These are phyloP conservation scores for Aspergillus nidulans DNA, from an alignment of 495 filamentous ascomycete genomes.

Conservation along the genomic window DNA sequence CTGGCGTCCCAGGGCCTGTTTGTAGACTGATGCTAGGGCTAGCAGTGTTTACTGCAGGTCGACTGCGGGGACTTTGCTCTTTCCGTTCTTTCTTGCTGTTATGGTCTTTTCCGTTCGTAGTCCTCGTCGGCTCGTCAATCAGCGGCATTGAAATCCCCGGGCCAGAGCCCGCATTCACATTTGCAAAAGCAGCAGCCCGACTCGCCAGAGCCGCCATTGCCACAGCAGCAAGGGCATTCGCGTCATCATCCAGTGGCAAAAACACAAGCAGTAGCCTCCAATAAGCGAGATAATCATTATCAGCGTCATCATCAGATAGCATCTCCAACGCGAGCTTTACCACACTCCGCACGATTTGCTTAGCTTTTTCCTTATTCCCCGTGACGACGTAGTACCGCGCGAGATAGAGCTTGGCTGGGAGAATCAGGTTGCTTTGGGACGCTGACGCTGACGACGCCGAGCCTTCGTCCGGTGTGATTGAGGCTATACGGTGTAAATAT, in stretches of 20 bases:
- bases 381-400: constrained; percentile 27
- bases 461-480: constrained; percentile 11
- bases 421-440: constrained; percentile 15
- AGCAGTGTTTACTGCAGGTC: background rate
- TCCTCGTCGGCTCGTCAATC: background rate
- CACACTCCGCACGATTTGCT: constrained; percentile 21
- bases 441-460: background rate
- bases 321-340: constrained; percentile 36
- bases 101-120: background rate
- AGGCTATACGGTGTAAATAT: constrained; percentile 13
- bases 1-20: background rate
- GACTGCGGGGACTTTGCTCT: constrained; percentile 2
- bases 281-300: constrained; percentile 39
- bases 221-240: constrained; percentile 21
- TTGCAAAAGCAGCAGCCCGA: background rate
- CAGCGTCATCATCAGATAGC: constrained; percentile 38
- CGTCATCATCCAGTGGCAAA: constrained; percentile 21
- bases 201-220: constrained; percentile 18
- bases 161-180: background rate
- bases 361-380: constrained; percentile 22
- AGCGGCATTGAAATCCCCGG: background rate
- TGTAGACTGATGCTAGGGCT: background rate
- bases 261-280: constrained; percentile 25
- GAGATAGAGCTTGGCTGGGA: constrained; percentile 19
- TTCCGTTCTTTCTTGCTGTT: constrained; percentile 8